phyloP scores from a whole-genome alignment of 805 yeast species.

The Lachancea dasiensis region DNA sequence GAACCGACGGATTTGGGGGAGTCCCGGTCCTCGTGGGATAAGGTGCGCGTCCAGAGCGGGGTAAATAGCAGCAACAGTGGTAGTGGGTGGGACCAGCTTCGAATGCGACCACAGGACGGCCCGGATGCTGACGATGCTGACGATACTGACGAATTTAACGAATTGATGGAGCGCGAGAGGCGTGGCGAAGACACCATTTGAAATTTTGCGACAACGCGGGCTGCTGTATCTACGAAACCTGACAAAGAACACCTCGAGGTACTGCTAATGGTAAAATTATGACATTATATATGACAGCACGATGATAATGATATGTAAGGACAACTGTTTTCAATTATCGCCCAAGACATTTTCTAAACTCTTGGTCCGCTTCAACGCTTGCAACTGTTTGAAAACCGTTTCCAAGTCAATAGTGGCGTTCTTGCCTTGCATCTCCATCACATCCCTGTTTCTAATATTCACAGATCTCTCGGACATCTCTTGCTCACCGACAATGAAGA shows the following conservation, averaged over 20 bases:
- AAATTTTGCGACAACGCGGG: not conserved
- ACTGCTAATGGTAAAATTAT: constrained; percentile 5
- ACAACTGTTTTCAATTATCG: constrained; percentile 10
- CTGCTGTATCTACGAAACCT: not conserved
- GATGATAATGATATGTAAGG: no score
- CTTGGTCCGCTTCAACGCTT: constrained; percentile 61
- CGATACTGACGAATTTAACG: constrained; percentile 14
- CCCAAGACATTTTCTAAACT: constrained; percentile 59
- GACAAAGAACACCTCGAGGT: no score
- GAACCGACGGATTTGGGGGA: no score
- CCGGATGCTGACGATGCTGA: not conserved
- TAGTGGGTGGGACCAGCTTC: constrained; percentile 5
- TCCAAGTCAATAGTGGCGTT: constrained; percentile 72
- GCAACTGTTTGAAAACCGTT: constrained; percentile 64
- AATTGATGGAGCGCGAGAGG: constrained; percentile 16
- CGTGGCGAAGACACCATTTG: constrained; percentile 8
- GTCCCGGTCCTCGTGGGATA: constrained; percentile 37
- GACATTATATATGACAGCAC: constrained; percentile 8
- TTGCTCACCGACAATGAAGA: constrained; percentile 94
- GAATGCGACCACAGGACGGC: constrained; percentile 3
- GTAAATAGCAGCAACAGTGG: not conserved
- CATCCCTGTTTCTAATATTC: constrained; percentile 95
- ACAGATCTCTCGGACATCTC: constrained; percentile 77
- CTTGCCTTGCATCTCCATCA: constrained; percentile 88
- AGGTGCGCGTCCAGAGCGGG: constrained; percentile 30